Evolutionary conservation across 305 asterid genomes (phyloP).

Genomic region (Fraxinus floribunda): DNA sequence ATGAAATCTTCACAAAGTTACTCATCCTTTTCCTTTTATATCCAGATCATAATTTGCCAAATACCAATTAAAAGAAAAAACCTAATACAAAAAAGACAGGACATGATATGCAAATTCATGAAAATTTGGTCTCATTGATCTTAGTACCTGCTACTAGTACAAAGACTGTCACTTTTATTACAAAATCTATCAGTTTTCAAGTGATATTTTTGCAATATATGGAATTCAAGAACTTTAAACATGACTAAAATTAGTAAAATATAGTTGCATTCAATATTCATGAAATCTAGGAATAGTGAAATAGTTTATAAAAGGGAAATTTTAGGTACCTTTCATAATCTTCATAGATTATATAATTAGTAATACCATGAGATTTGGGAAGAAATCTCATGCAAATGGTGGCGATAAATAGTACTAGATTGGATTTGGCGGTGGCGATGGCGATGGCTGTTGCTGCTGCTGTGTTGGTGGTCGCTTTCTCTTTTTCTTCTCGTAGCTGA

Average conservation of each 20-base stretch:
- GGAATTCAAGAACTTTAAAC: neutral
- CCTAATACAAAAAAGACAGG: slow-evolving; percentile 1
- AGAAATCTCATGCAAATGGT: slow-evolving; percentile 24
- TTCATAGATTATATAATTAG: slow-evolving; percentile 10
- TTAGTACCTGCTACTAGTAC: slow-evolving; percentile 16
- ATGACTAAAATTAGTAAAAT: neutral
- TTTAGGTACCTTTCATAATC: slow-evolving; percentile 25
- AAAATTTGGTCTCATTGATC: slow-evolving; percentile 23
- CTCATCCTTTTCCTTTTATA: slow-evolving; percentile 22
- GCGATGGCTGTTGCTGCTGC: neutral
- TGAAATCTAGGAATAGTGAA: neutral
- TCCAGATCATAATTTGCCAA: slow-evolving; percentile 41
- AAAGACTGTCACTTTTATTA: slow-evolving; percentile 6
- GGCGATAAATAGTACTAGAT: neutral
- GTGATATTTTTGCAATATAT: neutral
- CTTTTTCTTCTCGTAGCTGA: slow-evolving; percentile 82
- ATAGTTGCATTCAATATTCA: slow-evolving; percentile 11
- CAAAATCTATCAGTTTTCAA: neutral
- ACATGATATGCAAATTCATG: slow-evolving; percentile 39
- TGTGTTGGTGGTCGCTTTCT: slow-evolving; percentile 54
- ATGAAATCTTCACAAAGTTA: slow-evolving; percentile 33
- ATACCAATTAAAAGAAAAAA: slow-evolving; percentile 15
- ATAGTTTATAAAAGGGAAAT: neutral
- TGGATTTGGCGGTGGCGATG: slow-evolving; percentile 23
- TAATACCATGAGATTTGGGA: neutral